Evolutionary conservation across 1,284 basidiomycete species (phyloP).

Genomic region (Stereum hirsutum): DNA sequence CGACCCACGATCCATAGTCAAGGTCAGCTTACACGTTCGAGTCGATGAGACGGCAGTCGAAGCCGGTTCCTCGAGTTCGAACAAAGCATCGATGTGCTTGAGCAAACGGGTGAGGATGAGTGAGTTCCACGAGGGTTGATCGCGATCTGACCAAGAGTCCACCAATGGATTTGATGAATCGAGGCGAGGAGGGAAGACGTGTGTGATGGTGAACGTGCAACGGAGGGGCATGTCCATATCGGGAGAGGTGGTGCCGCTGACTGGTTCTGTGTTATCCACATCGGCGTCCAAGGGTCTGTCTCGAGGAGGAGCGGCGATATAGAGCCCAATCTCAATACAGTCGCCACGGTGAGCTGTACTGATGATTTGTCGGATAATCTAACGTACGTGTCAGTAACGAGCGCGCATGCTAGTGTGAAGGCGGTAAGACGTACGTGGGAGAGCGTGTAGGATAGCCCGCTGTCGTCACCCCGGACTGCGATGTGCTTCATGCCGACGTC

Average conservation of each 20-base stretch:
- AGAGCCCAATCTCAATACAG: constrained; percentile 85
- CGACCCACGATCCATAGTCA: constrained; percentile 48
- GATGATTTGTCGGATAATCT: constrained; percentile 84
- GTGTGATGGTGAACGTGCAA: constrained; percentile 52
- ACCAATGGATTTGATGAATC: constrained; percentile 18
- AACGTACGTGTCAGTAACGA: constrained; percentile 21
- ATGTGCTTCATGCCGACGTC: constrained; percentile 81
- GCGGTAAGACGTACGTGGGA: constrained; percentile 73
- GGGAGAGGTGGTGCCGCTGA: constrained; percentile 10
- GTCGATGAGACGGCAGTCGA: constrained; percentile 20
- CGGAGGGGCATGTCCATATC: constrained; percentile 23
- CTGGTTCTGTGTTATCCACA: constrained; percentile 12
- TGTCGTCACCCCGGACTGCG: constrained; percentile 78
- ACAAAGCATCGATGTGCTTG: constrained; percentile 52
- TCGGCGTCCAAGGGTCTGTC: constrained; percentile 6
- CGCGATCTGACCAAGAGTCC: no score
- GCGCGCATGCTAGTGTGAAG: constrained; percentile 77
- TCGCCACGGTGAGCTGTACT: constrained; percentile 61
- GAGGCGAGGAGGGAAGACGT: constrained; percentile 20
- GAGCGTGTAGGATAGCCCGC: constrained; percentile 71
- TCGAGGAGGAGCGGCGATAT: constrained; percentile 33
- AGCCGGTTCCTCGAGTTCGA: constrained; percentile 36
- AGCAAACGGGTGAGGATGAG: constrained; percentile 60
- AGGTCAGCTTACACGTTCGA: constrained; percentile 43
- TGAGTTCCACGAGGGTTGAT: constrained; percentile 50